A percentile compares a stretch with the other conserved stretches of the same genome.
phyloP scores from a whole-genome alignment of 2,329 filamentous ascomycete species.

The Arthrinium phaeospermum region DNA sequence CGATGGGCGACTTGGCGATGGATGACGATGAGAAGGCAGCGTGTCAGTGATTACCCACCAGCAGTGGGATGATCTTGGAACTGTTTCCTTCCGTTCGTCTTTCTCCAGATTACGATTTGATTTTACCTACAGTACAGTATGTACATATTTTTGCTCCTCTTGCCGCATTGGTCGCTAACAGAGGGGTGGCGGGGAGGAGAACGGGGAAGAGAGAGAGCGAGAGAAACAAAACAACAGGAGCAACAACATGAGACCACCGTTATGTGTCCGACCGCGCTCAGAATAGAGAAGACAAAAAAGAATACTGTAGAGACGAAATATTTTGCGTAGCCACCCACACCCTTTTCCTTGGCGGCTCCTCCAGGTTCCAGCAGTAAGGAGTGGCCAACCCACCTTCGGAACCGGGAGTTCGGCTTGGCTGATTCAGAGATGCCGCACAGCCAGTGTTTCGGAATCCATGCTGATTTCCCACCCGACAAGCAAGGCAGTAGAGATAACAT shows the following conservation, averaged over 20 bases:
- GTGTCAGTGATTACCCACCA: not conserved
- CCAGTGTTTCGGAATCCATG: constrained; percentile 3
- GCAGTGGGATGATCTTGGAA: not conserved
- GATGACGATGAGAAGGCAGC: not conserved
- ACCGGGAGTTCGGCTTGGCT: constrained; percentile 5
- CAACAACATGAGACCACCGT: not conserved
- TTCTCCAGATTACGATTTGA: not conserved
- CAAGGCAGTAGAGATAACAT: not conserved
- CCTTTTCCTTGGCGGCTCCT: not conserved
- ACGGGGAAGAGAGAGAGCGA: not conserved
- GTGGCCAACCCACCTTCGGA: not conserved
- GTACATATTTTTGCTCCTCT: too few relatives aligned
- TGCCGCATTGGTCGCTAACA: not conserved
- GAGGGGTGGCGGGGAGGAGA: not conserved
- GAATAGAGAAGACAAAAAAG: not conserved
- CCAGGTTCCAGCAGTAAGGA: not conserved
- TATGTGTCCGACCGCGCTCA: not conserved
- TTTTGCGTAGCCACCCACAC: not conserved
- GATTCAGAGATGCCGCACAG: constrained; percentile 12
- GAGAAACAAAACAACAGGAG: not conserved
- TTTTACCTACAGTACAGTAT: not conserved
- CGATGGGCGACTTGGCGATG: too few relatives aligned
- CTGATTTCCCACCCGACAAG: not conserved
- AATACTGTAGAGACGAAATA: not conserved
- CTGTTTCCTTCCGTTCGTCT: not conserved